These are phyloP conservation scores for Fusarium mundagurra DNA, from an alignment of 2,329 filamentous ascomycete genomes.

Conservation along the genomic window DNA sequence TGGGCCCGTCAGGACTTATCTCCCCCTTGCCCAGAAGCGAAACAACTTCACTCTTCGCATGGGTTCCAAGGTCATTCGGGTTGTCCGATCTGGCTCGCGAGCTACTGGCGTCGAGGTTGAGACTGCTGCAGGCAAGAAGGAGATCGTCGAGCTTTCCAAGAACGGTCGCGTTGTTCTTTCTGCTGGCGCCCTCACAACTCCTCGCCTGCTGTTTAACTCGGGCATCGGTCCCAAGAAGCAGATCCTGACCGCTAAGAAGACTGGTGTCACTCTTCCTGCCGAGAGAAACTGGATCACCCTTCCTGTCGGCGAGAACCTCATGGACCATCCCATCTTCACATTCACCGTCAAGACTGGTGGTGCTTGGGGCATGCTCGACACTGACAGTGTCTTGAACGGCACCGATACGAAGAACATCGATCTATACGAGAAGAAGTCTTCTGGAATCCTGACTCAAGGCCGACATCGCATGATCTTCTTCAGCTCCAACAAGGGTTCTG, in stretches of 20 bases:
- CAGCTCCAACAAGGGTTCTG: constrained; percentile 65
- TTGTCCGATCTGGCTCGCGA: constrained; percentile 68
- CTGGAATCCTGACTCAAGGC: constrained; percentile 70
- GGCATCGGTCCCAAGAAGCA: constrained; percentile 72
- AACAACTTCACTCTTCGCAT: constrained; percentile 73
- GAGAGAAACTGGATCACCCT: constrained; percentile 63
- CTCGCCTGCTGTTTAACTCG: constrained; percentile 68
- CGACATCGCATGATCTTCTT: constrained; percentile 67
- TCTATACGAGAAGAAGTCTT: constrained; percentile 65
- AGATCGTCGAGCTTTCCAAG: constrained; percentile 68
- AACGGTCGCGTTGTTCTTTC: constrained; percentile 73
- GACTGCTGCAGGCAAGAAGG: constrained; percentile 55
- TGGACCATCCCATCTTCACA: constrained; percentile 60
- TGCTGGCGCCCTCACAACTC: constrained; percentile 72
- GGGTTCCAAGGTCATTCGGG: constrained; percentile 70
- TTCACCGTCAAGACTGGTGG: constrained; percentile 37
- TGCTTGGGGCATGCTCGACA: constrained; percentile 43
- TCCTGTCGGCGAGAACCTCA: constrained; percentile 65
- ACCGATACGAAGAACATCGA: constrained; percentile 66
- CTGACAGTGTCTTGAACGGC: constrained; percentile 57
- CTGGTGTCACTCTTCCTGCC: constrained; percentile 61
- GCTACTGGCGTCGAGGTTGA: constrained; percentile 73
- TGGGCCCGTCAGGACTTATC: constrained; percentile 77
- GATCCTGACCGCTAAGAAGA: constrained; percentile 60
- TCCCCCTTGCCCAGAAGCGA: constrained; percentile 66